phyloP scores from a whole-genome alignment of 257 asterid species.

The Parsonsia alboflavescens region DNA sequence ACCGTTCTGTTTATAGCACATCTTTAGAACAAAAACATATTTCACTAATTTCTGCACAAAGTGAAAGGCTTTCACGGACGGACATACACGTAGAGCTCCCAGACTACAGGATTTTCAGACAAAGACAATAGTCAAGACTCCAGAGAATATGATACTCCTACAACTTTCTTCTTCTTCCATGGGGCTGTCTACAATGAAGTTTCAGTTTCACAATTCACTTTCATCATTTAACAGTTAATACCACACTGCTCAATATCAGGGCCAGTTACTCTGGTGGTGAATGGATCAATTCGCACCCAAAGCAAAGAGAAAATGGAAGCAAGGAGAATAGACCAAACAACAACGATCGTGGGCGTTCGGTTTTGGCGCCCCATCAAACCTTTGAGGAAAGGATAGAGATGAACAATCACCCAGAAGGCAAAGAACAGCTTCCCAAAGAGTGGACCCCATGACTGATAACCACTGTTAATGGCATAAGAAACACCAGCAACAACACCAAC shows the following conservation, averaged over 20 bases:
- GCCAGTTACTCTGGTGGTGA: slow-evolving; percentile 83
- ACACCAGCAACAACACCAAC: slow-evolving; percentile 93
- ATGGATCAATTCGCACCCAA: slow-evolving; percentile 91
- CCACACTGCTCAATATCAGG: slow-evolving; percentile 77
- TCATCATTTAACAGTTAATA: slow-evolving; percentile 54
- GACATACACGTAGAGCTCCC: background rate
- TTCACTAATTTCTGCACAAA: slow-evolving; percentile 11
- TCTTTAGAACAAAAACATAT: background rate
- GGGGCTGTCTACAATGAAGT: background rate
- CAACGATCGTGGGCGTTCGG: slow-evolving; percentile 87
- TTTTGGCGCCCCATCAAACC: slow-evolving; percentile 98
- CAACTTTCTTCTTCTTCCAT: background rate
- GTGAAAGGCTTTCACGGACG: background rate
- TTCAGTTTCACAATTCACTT: background rate
- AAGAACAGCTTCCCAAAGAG: slow-evolving; percentile 88
- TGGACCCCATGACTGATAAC: slow-evolving; percentile 97
- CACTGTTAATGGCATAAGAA: slow-evolving; percentile 90
- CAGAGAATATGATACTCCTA: background rate
- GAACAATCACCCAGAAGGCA: slow-evolving; percentile 97
- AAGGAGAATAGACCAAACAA: slow-evolving; percentile 89
- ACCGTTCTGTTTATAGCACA: background rate
- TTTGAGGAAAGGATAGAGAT: slow-evolving; percentile 89
- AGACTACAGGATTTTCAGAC: background rate
- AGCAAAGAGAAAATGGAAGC: slow-evolving; percentile 90
- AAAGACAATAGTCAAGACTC: background rate